phyloP scores from a whole-genome alignment of 2,329 filamentous ascomycete species.

The Pestalotiopsis fici region DNA sequence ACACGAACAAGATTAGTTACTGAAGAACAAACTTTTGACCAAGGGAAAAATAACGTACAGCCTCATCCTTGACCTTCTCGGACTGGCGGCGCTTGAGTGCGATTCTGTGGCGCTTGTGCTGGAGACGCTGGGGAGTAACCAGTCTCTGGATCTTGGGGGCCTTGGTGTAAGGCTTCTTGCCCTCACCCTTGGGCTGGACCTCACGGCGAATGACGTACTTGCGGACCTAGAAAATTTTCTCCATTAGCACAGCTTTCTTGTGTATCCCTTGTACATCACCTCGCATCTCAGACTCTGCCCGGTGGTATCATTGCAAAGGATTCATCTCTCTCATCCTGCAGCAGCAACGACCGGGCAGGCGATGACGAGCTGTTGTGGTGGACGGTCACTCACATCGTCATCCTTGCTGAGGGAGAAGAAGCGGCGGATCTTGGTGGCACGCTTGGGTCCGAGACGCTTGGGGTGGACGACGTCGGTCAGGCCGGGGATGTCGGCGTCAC shows the following conservation, averaged over 20 bases:
- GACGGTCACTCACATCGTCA: constrained; percentile 84
- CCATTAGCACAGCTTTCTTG: constrained; percentile 34
- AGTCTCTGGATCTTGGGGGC: constrained; percentile 99
- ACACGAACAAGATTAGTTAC: not conserved
- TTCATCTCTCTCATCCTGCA: constrained; percentile 38
- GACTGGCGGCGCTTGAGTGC: constrained; percentile 98
- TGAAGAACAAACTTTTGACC: not conserved
- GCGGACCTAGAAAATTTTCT: constrained; percentile 68
- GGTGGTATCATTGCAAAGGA: constrained; percentile 49
- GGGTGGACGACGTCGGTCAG: constrained; percentile 97
- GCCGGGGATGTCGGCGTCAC: constrained; percentile 89
- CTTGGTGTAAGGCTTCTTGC: constrained; percentile 99
- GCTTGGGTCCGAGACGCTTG: constrained; percentile 99
- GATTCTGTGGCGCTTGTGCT: constrained; percentile 98
- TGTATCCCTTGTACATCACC: constrained; percentile 15
- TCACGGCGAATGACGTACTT: constrained; percentile 99
- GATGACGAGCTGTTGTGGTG: constrained; percentile 62
- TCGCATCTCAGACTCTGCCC: constrained; percentile 36
- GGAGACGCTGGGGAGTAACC: constrained; percentile 98
- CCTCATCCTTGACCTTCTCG: constrained; percentile 98
- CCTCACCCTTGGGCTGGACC: constrained; percentile 95
- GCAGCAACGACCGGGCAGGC: constrained; percentile 63
- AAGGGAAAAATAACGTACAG: constrained; percentile 63
- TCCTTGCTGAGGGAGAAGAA: constrained; percentile 99
- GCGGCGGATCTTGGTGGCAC: constrained; percentile 98